phyloP scores from a whole-genome alignment of 192 early-diverging fungal genomes.

The Entomortierella lignicola region DNA sequence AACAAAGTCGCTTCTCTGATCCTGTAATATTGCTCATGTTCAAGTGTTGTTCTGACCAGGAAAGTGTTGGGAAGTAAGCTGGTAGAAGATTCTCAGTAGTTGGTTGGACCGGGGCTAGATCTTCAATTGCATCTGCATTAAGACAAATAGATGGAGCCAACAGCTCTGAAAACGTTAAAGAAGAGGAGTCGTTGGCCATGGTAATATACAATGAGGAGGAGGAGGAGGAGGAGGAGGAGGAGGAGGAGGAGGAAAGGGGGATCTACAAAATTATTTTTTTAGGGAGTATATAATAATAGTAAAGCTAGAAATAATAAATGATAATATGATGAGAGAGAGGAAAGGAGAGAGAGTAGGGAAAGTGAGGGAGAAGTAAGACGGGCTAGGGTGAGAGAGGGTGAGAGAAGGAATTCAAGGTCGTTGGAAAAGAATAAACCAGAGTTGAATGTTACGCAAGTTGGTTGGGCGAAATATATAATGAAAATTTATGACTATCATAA shows the following conservation, averaged over 20 bases:
- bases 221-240: conserved; percentile 4
- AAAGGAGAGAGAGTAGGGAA: background rate
- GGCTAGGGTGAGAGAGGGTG: background rate
- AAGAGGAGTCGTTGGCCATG: conserved; percentile 8
- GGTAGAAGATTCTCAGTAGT: conserved; percentile 22
- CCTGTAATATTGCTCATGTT: background rate
- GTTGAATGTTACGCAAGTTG: too few species aligned
- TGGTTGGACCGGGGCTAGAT: conserved; percentile 38
- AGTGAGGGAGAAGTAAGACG: background rate
- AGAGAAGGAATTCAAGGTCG: too few species aligned
- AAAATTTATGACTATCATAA: background rate
- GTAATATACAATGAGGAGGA: background rate
- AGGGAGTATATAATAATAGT: too few species aligned
- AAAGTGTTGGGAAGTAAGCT: conserved; percentile 19
- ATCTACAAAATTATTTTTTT: background rate
- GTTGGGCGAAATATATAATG: background rate
- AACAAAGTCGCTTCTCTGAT: conserved; percentile 52
- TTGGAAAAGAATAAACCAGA: too few species aligned
- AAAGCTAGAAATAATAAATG: too few species aligned
- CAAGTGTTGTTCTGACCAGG: conserved; percentile 27
- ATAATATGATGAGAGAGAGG: background rate
- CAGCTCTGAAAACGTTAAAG: background rate
- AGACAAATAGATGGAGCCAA: conserved; percentile 42
- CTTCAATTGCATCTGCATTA: conserved; percentile 33
- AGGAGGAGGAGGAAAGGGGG: background rate